Evolutionary conservation across 257 asterid species (phyloP).

Genomic region (Leonotis leonurus): DNA sequence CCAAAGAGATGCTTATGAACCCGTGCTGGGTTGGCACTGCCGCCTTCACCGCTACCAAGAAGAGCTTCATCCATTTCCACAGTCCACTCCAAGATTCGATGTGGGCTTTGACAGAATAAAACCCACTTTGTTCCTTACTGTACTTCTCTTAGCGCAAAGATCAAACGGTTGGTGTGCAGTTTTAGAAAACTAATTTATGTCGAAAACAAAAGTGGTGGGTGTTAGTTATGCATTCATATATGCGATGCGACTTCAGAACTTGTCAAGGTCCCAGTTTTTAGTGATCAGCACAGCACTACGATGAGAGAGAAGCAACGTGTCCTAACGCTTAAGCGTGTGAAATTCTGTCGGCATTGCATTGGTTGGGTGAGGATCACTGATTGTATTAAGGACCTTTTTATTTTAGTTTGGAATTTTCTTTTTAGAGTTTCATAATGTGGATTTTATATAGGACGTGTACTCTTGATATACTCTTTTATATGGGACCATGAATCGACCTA

Average conservation of each 20-base stretch:
- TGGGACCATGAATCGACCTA: too few species aligned
- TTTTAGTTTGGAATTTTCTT: too few species aligned
- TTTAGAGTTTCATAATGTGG: too few species aligned
- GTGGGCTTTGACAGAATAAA: slow-evolving; percentile 18
- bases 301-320: neutral
- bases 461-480: too few species aligned
- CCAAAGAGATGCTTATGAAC: slow-evolving; percentile 15
- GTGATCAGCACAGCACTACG: neutral
- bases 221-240: slow-evolving; percentile 6
- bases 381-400: neutral
- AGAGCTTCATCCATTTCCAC: slow-evolving; percentile 50
- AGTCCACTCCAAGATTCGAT: slow-evolving; percentile 17
- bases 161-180: slow-evolving; percentile 23
- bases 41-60: slow-evolving; percentile 35
- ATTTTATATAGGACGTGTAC: too few species aligned
- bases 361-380: neutral
- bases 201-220: neutral
- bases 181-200: neutral
- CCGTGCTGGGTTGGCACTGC: too few species aligned
- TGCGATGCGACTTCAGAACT: neutral
- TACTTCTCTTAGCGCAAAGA: neutral
- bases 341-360: slow-evolving; percentile 18
- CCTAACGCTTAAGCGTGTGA: neutral
- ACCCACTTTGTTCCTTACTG: neutral
- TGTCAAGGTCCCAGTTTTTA: neutral